Evolutionary conservation across 1,284 basidiomycete genomes (phyloP).

Genomic region (Leccinum proliferum): DNA sequence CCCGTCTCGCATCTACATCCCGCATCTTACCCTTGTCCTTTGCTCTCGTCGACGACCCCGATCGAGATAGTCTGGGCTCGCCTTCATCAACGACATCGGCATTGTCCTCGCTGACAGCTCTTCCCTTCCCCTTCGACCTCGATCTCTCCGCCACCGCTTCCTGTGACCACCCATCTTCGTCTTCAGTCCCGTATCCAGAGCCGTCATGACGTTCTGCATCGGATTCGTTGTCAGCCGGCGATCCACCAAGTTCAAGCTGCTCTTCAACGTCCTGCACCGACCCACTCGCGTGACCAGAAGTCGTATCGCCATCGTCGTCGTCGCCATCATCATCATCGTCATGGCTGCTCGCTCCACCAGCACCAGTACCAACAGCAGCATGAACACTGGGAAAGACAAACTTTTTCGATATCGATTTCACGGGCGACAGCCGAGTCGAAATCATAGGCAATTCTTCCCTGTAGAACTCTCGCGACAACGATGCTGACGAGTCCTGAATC

Average conservation of each 20-base stretch:
- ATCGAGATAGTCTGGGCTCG: constrained; percentile 3
- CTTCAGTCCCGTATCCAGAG: constrained; percentile 15
- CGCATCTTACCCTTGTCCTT: constrained; percentile 24
- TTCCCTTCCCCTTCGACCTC: constrained; percentile 22
- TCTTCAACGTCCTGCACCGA: constrained; percentile 3
- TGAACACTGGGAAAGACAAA: constrained; percentile 26
- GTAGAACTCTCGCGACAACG: constrained; percentile 3
- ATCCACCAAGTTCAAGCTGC: constrained; percentile 1
- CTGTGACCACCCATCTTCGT: constrained; percentile 21
- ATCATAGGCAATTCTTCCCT: constrained; percentile 24
- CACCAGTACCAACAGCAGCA: not conserved
- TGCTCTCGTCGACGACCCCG: constrained; percentile 4
- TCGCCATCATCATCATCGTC: not conserved
- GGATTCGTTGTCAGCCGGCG: not conserved
- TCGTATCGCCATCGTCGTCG: not conserved
- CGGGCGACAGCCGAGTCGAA: constrained; percentile 22
- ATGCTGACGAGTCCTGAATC: constrained; percentile 2
- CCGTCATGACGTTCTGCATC: not conserved
- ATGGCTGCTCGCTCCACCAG: not conserved
- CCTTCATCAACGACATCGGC: constrained; percentile 7
- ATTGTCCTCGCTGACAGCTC: constrained; percentile 14
- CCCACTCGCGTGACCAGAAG: not conserved
- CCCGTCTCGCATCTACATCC: constrained; percentile 11
- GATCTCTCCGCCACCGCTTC: constrained; percentile 17
- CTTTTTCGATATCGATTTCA: constrained; percentile 31